These are phyloP conservation scores for Flagelloscypha sp. DNA, from an alignment of 768 basidiomycete species.

Conservation along the genomic window DNA sequence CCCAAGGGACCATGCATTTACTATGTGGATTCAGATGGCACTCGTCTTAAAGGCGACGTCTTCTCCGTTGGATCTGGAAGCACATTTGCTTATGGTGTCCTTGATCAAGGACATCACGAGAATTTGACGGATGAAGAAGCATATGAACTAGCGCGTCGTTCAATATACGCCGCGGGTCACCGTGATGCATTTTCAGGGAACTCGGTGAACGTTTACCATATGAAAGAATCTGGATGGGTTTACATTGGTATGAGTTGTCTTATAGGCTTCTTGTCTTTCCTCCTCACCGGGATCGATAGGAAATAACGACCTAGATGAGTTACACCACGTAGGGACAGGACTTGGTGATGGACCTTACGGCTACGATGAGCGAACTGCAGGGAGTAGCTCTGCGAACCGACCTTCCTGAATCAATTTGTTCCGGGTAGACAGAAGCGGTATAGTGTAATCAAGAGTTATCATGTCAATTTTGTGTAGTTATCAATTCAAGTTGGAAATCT, in stretches of 20 bases:
- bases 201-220: conserved; percentile 55
- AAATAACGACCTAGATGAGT: conserved; percentile 49
- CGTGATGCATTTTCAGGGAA: conserved; percentile 56
- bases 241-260: conserved; percentile 46
- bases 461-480: no score
- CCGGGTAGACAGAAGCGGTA: no score
- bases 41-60: conserved; percentile 53
- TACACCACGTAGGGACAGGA: conserved; percentile 49
- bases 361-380: no score
- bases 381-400: no score
- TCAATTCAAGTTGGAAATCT: no score
- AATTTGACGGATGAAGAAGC: conserved; percentile 55
- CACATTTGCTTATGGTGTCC: conserved; percentile 62
- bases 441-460: no score
- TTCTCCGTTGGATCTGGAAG: conserved; percentile 63
- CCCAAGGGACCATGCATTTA: conserved; percentile 48
- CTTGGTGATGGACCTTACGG: conserved; percentile 31
- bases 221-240: conserved; percentile 54
- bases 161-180: conserved; percentile 60
- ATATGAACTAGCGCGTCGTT: conserved; percentile 52
- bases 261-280: background rate
- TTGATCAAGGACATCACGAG: conserved; percentile 53
- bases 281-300: conserved; percentile 20
- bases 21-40: conserved; percentile 61
- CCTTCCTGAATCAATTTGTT: no score